Evolutionary conservation across 352 stramenopile genomes (phyloP).

Genomic region (Pythium dissotocum): DNA sequence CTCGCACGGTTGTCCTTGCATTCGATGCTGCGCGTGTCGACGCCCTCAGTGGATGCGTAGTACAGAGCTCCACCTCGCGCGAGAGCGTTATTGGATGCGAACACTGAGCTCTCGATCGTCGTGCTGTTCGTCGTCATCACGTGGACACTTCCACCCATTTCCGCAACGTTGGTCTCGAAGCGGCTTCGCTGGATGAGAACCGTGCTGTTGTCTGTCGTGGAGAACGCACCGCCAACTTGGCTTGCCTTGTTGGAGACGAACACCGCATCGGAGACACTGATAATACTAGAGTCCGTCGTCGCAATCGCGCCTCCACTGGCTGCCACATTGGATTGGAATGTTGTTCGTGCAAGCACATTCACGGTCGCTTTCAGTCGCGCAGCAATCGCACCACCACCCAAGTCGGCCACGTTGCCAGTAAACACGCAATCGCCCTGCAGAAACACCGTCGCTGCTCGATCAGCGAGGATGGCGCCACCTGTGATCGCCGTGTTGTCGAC

Average conservation of each 20-base stretch:
- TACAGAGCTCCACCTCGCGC: constrained; percentile 53
- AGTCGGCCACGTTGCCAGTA: constrained; percentile 44
- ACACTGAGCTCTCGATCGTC: constrained; percentile 24
- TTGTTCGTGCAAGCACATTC: neutral
- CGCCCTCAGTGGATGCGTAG: constrained; percentile 34
- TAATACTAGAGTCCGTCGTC: neutral
- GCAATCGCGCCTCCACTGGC: constrained; percentile 14
- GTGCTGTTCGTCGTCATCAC: constrained; percentile 23
- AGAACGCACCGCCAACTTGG: constrained; percentile 43
- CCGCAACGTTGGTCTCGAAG: constrained; percentile 37
- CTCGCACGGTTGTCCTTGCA: constrained; percentile 42
- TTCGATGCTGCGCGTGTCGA: constrained; percentile 25
- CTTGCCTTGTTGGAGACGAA: constrained; percentile 47
- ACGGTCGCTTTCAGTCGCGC: constrained; percentile 25
- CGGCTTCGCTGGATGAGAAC: constrained; percentile 21
- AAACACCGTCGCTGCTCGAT: constrained; percentile 33
- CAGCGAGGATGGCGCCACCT: constrained; percentile 45
- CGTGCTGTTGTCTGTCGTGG: constrained; percentile 27
- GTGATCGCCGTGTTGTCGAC: constrained; percentile 50
- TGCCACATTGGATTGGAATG: constrained; percentile 8
- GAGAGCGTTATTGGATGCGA: constrained; percentile 38
- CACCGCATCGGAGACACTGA: neutral
- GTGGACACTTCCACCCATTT: constrained; percentile 44
- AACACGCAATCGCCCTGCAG: constrained; percentile 35
- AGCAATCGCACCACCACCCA: constrained; percentile 45